A percentile compares a stretch with the other conserved stretches of the same genome.
phyloP scores from a whole-genome alignment of 768 basidiomycete species.

The Leccinellum albellum region DNA sequence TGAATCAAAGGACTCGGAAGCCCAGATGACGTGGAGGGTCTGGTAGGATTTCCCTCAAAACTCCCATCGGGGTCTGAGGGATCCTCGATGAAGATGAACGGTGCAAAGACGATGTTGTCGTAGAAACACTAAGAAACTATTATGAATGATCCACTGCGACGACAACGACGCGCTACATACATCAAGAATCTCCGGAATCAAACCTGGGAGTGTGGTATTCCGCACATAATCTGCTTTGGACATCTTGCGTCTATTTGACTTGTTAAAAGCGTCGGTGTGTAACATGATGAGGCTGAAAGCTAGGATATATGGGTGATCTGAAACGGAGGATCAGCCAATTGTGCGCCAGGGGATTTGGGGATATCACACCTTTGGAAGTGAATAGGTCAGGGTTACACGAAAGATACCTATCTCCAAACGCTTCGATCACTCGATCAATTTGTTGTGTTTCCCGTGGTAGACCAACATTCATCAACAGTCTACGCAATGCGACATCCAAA shows the following conservation, averaged over 20 bases:
- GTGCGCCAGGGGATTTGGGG: background rate
- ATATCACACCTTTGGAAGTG: conserved; percentile 59
- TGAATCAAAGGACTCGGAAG: conserved; percentile 29
- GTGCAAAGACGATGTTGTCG: conserved; percentile 94
- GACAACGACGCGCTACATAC: conserved; percentile 41
- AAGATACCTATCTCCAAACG: conserved; percentile 83
- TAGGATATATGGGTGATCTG: conserved; percentile 92
- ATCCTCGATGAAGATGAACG: conserved; percentile 96
- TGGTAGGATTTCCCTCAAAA: conserved; percentile 39
- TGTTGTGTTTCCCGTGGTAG: conserved; percentile 96
- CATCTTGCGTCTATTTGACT: conserved; percentile 97
- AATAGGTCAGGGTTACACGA: conserved; percentile 83
- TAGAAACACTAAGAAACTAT: conserved; percentile 69
- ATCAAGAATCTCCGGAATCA: conserved; percentile 79
- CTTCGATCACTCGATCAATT: conserved; percentile 96
- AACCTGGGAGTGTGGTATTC: conserved; percentile 86
- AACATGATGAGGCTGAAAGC: conserved; percentile 99
- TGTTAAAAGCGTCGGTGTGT: conserved; percentile 98
- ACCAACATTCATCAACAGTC: conserved; percentile 85
- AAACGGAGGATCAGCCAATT: background rate
- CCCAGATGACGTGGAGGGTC: conserved; percentile 36
- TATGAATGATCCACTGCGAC: conserved; percentile 2
- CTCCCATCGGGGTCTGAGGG: conserved; percentile 62
- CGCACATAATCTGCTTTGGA: conserved; percentile 89
- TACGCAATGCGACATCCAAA: conserved; percentile 87